Base-by-base conservation (phyloP, 257 asterid genomes). In the Apocynum venetum region DNA sequence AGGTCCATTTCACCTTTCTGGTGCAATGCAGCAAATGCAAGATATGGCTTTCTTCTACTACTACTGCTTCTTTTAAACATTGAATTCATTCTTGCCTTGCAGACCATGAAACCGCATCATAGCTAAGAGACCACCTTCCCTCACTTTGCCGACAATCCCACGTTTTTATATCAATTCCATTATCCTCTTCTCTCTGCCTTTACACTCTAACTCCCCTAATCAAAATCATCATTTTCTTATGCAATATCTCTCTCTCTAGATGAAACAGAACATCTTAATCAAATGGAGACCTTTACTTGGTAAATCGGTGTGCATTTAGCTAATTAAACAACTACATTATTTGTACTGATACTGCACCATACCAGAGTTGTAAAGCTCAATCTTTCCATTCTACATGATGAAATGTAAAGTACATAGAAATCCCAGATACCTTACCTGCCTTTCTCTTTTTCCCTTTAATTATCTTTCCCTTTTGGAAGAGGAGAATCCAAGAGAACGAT, bases 131-230 rank as follows among this genome's bases (percentile, higher is more conserved):
- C 43, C 79, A 49, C 51, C 65, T 64, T 6, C 46, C 74, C 14
- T 70, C 60, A 14, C 76, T 77, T 69, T 70, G 31, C 56, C 80
- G 80, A 77, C 80, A 77, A 55, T 44, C 17, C 69, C 80, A 77
- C 70, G 80, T 77, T 77, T 71, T 41, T 36, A 6, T 73, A 36
- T 56, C 76, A 38, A 38, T 55, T 19, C 66, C 76, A 6, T 38
- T 15, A n/a, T 25, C 52, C 55, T 52, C 36, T 51, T 51, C 55
- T 43, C 53, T 55, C 49, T 47, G 51, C 79, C 63, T 75, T 63
- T 63, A 41, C 51, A 43, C 51, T 41, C 59, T 35, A 53, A 53
- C 59, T 2, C 59, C 59, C 59, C 59, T n/a, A 53, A 53, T 6
- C 59, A 10, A 51, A 51, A 51, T 51, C 55, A 10, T 51, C 1